phyloP scores from a whole-genome alignment of 148 eudicot species.

The Simmondsia chinensis region DNA sequence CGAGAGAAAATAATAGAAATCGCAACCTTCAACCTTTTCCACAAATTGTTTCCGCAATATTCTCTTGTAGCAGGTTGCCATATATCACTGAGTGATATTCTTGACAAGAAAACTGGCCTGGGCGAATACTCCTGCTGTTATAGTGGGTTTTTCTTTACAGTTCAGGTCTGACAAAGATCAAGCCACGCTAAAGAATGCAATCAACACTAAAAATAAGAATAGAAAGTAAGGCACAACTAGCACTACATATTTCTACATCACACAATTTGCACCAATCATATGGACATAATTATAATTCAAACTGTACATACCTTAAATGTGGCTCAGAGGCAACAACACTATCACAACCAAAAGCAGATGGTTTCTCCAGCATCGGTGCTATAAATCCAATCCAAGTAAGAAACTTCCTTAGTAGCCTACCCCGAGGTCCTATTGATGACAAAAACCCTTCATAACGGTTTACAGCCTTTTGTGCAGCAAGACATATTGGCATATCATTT shows the following conservation, averaged over 20 bases:
- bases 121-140: conserved; percentile 8
- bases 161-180: neutral
- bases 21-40: conserved; percentile 68
- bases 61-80: conserved; percentile 88
- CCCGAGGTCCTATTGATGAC: conserved; percentile 80
- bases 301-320: conserved; percentile 46
- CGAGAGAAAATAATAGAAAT: conserved; percentile 64
- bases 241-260: neutral
- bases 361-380: conserved; percentile 40
- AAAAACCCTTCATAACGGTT: conserved; percentile 87
- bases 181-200: neutral
- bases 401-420: conserved; percentile 68
- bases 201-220: neutral
- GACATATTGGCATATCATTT: conserved; percentile 61
- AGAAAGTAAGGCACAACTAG: neutral
- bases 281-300: too few relatives aligned
- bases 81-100: conserved; percentile 80
- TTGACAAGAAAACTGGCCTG: conserved; percentile 77
- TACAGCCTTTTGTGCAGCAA: conserved; percentile 89
- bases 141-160: neutral
- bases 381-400: conserved; percentile 56
- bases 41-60: conserved; percentile 54
- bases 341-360: conserved; percentile 36
- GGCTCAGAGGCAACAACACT: conserved; percentile 37
- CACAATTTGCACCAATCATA: too few relatives aligned